Base-by-base conservation (phyloP, 2,329 filamentous ascomycete species). In the Bipolaris bicolor region DNA sequence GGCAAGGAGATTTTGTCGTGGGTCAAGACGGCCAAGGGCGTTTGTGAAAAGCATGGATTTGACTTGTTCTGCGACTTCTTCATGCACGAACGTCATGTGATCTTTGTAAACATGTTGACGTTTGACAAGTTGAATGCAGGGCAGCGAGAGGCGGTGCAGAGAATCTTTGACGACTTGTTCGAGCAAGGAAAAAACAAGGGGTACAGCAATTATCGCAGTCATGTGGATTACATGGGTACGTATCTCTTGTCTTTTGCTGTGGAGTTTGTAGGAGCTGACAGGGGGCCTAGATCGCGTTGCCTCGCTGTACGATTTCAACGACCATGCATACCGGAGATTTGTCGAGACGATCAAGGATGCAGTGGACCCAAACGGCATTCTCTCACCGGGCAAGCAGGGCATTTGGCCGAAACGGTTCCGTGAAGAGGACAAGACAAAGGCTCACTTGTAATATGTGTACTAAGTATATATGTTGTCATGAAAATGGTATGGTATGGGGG, bases 1-100 rank as follows among this genome's bases (percentile, higher is more conserved):
- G 80, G 79, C 0, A 77, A 76, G 52, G 68, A 71, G 10, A 68
- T 81, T 40, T 61, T 79, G 6, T 75, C 77, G 26, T 82, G 79
- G 79, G 76, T 79, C 31, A 72, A 57, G 55, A 73, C 69, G 1
- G 77, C 78, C 34, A 78, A 79, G 60, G 70, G 66, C 44, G 71
- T 80, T n/a, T 80, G 77, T 53, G 78, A 80, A 55, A 70, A 70
- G 7, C 72, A 80, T 29, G 73, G 72, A 0, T 78, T 80, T 48
- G 80, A 82, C 58, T 64, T 81, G 20, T 75, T 79, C 57, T 79
- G 78, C 57, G 80, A 82, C 55, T 81, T 81, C 67, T 81, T 81
- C 68, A 80, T 82, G 78, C 76, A 80, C 47, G 78, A 81, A 58
- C 70, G 78, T 1, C 78, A 81, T 45, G 76, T 80, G 7, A 78